Evolutionary conservation across 345 rosid genomes (phyloP), one percentile per base, ranked within the genome.

Genomic region (Moringa oleifera): DNA sequence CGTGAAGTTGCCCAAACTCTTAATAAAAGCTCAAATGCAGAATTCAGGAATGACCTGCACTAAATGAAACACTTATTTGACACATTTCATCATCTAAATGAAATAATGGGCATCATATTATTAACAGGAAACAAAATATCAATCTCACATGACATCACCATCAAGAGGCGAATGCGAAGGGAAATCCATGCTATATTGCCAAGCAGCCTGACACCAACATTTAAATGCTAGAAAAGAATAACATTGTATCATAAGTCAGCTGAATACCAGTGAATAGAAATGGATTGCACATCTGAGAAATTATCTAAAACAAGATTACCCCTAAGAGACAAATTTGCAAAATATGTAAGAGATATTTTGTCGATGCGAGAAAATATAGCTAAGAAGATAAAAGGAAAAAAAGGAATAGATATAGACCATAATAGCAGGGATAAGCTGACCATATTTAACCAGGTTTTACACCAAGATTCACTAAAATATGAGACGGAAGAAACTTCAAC

Each of bases 131-230:
- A 67, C 36, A 63, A 71, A 68, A 69, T 55, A 51, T 57, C 47
- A 69, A 71, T 68, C 96, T 86, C 77, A 93, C 98, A 88, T 88
- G 73, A 93, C 93, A 78, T 86, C 97, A 68, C 81, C 80, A 71
- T 93, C 97, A 18, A 90, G 84, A 60, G 77, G 76, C 33, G 86
- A 79, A 68, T 75, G 70, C 28, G 82, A 80, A 62, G 91, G 83
- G 64, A 75, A 78, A 68, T 92, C 98, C 60, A 70, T 61, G 58
- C 58, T 74, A 64, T 73, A 90, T 61, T 81, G 90, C 85, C 85
- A 81, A 58, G 78, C 91, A 79, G 98, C 98, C 71, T 87, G 96
- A 76, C 90, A 84, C 98, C 98, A 93, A 80, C 96, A 93, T 77
- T 86, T 93, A 63, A 93, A 86, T 49, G 98, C 98, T 93, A 79